Evolutionary conservation across 2,329 filamentous ascomycete genomes (phyloP).

Genomic region (Esteya vermicola): DNA sequence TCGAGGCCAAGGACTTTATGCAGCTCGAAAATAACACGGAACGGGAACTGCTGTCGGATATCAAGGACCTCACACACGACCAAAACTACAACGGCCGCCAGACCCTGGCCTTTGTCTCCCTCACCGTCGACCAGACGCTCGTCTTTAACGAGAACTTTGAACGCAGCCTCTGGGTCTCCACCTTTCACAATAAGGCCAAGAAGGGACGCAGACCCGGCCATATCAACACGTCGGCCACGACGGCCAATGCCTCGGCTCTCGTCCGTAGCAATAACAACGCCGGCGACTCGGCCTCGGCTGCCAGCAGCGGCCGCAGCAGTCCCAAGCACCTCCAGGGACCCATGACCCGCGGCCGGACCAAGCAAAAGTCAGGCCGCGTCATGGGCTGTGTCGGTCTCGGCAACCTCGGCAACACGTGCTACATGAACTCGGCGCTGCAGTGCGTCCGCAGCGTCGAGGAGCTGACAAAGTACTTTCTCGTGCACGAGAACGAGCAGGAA

Average conservation of each 20-base stretch:
- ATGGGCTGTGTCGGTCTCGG: conserved; percentile 69
- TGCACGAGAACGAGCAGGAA: conserved; percentile 59
- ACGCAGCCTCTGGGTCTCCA: conserved; percentile 43
- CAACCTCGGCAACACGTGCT: conserved; percentile 95
- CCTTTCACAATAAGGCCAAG: conserved; percentile 19
- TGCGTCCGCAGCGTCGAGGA: conserved; percentile 91
- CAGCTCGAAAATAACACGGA: conserved; percentile 48
- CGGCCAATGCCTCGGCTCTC: background rate
- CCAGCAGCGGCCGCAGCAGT: conserved; percentile 55
- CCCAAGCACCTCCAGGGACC: conserved; percentile 42
- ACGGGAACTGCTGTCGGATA: conserved; percentile 42
- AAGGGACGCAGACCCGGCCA: conserved; percentile 2
- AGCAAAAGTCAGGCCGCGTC: conserved; percentile 54
- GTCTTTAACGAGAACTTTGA: conserved; percentile 71
- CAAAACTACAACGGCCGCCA: conserved; percentile 63
- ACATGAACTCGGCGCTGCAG: conserved; percentile 96
- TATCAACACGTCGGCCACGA: conserved; percentile 6
- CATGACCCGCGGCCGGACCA: conserved; percentile 57
- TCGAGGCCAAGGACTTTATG: conserved; percentile 49
- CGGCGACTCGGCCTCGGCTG: conserved; percentile 16
- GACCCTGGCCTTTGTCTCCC: conserved; percentile 48
- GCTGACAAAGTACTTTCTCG: conserved; percentile 79
- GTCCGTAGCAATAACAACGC: conserved; percentile 7
- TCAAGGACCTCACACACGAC: conserved; percentile 58
- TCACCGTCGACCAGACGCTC: conserved; percentile 60